Evolutionary conservation across 257 asterid genomes (phyloP).

Genomic region (Solanum ossicruentum): DNA sequence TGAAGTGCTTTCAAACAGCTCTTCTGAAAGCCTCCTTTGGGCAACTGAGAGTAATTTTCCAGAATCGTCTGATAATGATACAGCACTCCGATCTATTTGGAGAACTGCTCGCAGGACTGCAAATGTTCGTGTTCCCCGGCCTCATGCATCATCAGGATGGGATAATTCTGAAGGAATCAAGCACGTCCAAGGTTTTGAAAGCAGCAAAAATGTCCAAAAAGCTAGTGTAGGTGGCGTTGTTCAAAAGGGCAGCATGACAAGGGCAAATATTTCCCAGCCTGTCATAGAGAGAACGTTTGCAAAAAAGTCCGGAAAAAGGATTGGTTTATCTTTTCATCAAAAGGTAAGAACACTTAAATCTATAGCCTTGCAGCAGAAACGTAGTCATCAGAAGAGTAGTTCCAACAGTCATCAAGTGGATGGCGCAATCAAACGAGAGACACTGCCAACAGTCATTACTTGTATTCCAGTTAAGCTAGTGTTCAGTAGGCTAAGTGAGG

Average conservation of each 20-base stretch:
- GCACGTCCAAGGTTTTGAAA: conserved; percentile 8
- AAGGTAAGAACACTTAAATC: conserved; percentile 75
- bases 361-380: conserved; percentile 46
- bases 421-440: conserved; percentile 40
- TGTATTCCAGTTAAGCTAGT: conserved; percentile 94
- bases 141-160: conserved; percentile 28
- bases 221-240: conserved; percentile 9
- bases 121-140: conserved; percentile 66
- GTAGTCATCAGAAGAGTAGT: conserved; percentile 11
- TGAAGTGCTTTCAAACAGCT: conserved; percentile 57
- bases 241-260: conserved; percentile 13
- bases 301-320: conserved; percentile 37
- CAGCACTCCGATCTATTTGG: conserved; percentile 61
- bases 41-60: conserved; percentile 30
- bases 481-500: conserved; percentile 88
- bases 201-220: conserved; percentile 12
- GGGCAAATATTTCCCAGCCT: conserved; percentile 8
- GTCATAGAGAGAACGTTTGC: conserved; percentile 20
- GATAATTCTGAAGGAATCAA: conserved; percentile 20
- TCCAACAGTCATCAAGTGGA: conserved; percentile 16
- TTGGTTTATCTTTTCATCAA: conserved; percentile 32
- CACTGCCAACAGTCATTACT: conserved; percentile 40
- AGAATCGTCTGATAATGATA: conserved; percentile 33
- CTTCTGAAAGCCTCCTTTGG: conserved; percentile 31
- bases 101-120: conserved; percentile 93